These are phyloP conservation scores for Fraxinus nigra DNA, from an alignment of 305 asterid species.

Conservation along the genomic window DNA sequence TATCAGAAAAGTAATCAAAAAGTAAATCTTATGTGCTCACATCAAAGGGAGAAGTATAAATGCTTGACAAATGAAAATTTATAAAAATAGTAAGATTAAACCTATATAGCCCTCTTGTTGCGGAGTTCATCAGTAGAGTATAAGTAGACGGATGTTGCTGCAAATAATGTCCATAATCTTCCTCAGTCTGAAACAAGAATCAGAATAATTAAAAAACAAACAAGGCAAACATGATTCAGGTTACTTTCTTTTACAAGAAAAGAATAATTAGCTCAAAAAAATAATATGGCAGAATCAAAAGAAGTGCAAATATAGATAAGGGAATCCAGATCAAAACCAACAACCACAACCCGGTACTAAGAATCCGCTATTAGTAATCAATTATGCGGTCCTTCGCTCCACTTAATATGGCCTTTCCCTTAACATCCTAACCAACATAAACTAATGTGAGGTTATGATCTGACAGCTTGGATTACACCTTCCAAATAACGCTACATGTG, in stretches of 20 bases:
- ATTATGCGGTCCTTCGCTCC: neutral
- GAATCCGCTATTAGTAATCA: neutral
- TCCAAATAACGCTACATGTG: neutral
- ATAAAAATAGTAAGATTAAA: conserved; percentile 36
- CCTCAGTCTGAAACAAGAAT: conserved; percentile 55
- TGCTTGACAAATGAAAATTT: conserved; percentile 12
- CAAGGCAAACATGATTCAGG: neutral
- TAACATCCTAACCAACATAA: neutral
- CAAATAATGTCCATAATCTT: conserved; percentile 44
- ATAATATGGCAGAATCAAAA: neutral
- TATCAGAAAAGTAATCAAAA: neutral
- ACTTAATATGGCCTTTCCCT: neutral
- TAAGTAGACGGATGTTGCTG: conserved; percentile 55
- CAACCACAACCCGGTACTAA: neutral
- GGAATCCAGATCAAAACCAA: neutral
- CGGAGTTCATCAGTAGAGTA: conserved; percentile 47
- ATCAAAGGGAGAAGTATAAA: neutral
- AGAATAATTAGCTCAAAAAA: neutral
- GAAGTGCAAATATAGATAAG: neutral
- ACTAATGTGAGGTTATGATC: neutral
- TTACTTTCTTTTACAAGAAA: neutral
- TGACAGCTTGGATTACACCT: neutral
- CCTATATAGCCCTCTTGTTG: conserved; percentile 81
- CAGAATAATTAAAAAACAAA: conserved; percentile 16
- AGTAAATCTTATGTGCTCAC: neutral